A percentile compares a stretch with the other conserved stretches of the same genome.
These are phyloP conservation scores for Adenanthera pavonina DNA, from an alignment of 306 rosid genomes.

Conservation along the genomic window DNA sequence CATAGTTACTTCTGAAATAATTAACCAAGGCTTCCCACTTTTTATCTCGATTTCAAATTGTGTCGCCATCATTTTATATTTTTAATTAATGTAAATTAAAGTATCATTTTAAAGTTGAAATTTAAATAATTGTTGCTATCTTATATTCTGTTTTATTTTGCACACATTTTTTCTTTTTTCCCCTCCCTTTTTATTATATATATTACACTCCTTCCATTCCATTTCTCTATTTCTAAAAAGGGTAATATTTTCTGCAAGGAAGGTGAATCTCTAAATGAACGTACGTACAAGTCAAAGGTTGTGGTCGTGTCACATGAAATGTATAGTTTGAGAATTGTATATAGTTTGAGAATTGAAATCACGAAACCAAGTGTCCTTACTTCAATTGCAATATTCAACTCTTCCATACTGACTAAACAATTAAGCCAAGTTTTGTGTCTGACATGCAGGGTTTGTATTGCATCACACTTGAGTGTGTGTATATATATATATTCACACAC, in stretches of 20 bases:
- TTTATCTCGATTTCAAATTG: too few relatives aligned
- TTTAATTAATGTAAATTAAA: background rate
- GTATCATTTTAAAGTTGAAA: background rate
- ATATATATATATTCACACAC: background rate
- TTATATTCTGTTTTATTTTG: too few relatives aligned
- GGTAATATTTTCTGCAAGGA: background rate
- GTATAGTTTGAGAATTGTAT: background rate
- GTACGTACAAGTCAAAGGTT: background rate
- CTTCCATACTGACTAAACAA: background rate
- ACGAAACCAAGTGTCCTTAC: background rate
- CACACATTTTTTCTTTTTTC: too few relatives aligned
- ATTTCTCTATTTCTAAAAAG: background rate
- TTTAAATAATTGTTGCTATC: background rate
- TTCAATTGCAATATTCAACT: slow-evolving; percentile 35
- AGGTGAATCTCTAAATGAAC: background rate
- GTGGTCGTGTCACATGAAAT: slow-evolving; percentile 7
- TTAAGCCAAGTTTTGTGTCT: background rate
- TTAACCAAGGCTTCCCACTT: background rate
- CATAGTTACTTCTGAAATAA: background rate
- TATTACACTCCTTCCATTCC: too few relatives aligned
- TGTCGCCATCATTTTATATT: background rate
- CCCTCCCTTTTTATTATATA: too few relatives aligned
- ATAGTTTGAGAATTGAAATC: background rate
- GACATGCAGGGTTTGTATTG: background rate
- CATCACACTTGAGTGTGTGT: background rate